Conservation (phyloP, 2,329 filamentous ascomycete species). For the Xylaria polymorpha region DNA sequence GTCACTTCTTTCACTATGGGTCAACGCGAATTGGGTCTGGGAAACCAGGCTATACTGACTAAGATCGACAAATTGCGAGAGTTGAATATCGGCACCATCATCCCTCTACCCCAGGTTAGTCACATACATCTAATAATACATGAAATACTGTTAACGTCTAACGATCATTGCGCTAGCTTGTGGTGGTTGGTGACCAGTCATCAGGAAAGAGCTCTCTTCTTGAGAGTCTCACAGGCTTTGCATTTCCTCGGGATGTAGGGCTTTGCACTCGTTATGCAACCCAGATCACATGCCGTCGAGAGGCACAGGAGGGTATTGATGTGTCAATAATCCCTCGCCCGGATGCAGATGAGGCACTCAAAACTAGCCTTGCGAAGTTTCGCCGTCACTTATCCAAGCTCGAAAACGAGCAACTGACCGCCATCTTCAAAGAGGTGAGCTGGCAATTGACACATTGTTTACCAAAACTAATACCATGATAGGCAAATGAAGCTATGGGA, state of each 20-base stretch:
- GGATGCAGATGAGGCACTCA: background rate
- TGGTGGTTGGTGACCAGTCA: conserved; percentile 85
- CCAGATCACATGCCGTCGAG: background rate
- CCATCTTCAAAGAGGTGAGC: background rate
- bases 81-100: conserved; percentile 51
- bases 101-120: conserved; percentile 48
- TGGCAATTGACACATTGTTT: no score
- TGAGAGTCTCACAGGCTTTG: conserved; percentile 69
- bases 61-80: conserved; percentile 56
- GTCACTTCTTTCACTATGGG: no score
- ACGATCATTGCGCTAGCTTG: conserved; percentile 60
- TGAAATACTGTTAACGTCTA: background rate
- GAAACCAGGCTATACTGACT: conserved; percentile 38
- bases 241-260: conserved; percentile 56
- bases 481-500: background rate
- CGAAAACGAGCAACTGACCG: background rate
- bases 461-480: no score
- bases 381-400: background rate
- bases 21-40: background rate
- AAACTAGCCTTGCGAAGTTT: background rate
- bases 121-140: background rate
- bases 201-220: conserved; percentile 87
- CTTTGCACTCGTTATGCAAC: background rate
- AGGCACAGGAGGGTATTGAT: background rate
- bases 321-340: background rate